phyloP scores from a whole-genome alignment of 495 filamentous ascomycete genomes.

The Hypoxylon lienhwacheense region DNA sequence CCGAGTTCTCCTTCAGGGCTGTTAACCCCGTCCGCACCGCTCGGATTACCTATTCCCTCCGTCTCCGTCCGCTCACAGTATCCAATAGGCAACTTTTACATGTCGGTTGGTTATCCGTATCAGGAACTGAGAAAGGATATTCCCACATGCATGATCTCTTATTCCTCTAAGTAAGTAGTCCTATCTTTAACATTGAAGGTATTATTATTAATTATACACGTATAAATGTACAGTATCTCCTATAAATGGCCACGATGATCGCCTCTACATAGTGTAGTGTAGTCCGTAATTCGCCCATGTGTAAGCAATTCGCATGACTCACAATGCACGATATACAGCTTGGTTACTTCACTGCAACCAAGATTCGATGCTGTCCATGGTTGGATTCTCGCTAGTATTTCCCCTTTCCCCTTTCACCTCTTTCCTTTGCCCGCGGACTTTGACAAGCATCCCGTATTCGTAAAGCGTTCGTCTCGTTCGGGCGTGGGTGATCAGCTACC shows the following conservation, averaged over 20 bases:
- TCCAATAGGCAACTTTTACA: no score
- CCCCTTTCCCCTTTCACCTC: no score
- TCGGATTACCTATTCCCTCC: background rate
- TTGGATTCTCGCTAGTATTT: slow-evolving; percentile 8
- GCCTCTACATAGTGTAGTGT: background rate
- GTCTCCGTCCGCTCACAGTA: no score
- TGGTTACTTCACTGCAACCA: slow-evolving; percentile 12
- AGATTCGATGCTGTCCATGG: slow-evolving; percentile 3
- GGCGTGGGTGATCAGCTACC: no score
- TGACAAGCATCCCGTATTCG: no score
- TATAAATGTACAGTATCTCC: background rate
- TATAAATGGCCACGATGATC: background rate
- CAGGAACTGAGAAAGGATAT: no score
- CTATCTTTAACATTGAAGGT: background rate
- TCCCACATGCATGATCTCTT: no score
- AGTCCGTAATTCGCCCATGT: slow-evolving; percentile 10
- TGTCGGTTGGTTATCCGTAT: no score
- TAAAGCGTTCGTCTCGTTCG: no score
- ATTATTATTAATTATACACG: no score
- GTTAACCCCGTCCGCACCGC: slow-evolving; percentile 14
- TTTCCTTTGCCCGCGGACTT: no score
- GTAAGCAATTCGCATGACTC: slow-evolving; percentile 32
- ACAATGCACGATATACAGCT: slow-evolving; percentile 16
- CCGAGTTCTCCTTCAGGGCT: no score
- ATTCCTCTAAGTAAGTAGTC: background rate